phyloP scores from a whole-genome alignment of 2,329 filamentous ascomycete species.

The Stemphylium lycopersici region DNA sequence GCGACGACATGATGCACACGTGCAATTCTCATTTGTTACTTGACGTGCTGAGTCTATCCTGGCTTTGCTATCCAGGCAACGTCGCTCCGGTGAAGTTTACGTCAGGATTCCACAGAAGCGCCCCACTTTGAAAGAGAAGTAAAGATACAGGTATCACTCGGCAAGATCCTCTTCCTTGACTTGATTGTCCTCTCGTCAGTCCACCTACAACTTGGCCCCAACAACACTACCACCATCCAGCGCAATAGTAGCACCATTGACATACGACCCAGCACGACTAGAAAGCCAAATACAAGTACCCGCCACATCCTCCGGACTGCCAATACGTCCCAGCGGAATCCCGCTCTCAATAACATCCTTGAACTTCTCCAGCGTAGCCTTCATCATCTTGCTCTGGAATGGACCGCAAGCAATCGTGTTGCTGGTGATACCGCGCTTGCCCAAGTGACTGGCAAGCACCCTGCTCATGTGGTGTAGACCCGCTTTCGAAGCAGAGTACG shows the following conservation, averaged over 20 bases:
- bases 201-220: constrained; percentile 42
- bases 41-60: too few relatives aligned
- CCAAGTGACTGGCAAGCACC: constrained; percentile 68
- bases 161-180: too few relatives aligned
- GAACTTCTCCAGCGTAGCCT: constrained; percentile 66
- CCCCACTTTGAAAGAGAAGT: too few relatives aligned
- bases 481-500: constrained; percentile 67
- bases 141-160: too few relatives aligned
- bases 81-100: too few relatives aligned
- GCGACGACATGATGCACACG: too few relatives aligned
- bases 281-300: constrained; percentile 73
- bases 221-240: constrained; percentile 51
- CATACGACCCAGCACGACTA: constrained; percentile 65
- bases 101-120: too few relatives aligned
- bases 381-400: constrained; percentile 76
- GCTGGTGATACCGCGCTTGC: constrained; percentile 64
- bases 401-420: constrained; percentile 76
- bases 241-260: constrained; percentile 53
- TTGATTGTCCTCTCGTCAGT: too few relatives aligned
- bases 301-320: constrained; percentile 70
- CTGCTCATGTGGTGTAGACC: constrained; percentile 69
- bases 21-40: too few relatives aligned
- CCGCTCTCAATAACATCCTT: constrained; percentile 62
- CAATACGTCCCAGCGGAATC: constrained; percentile 71
- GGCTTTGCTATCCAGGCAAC: too few relatives aligned